Conservation (phyloP, 352 stramenopile species). For the Globisporangium yorkense region DNA sequence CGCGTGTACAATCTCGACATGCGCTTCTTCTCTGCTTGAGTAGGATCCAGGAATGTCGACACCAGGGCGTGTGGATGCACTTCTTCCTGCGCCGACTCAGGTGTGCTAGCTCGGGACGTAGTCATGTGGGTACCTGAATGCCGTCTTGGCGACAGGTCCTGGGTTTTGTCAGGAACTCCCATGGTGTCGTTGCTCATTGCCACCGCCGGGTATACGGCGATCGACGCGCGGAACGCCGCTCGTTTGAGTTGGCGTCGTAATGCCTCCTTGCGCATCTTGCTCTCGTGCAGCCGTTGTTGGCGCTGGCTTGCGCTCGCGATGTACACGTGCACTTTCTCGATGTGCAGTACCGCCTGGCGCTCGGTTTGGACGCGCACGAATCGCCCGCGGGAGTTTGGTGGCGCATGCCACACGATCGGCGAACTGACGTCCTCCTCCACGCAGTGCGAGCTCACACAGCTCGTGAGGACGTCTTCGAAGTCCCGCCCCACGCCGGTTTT, state of each 20-base stretch:
- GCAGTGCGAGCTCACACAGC: constrained; percentile 36
- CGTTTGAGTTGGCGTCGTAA: constrained; percentile 36
- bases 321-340: constrained; percentile 54
- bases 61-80: constrained; percentile 10
- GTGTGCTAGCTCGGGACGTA: neutral
- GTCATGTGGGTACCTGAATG: neutral
- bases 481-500: constrained; percentile 52
- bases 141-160: neutral
- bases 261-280: constrained; percentile 12
- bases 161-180: neutral
- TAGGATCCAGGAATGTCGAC: constrained; percentile 31
- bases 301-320: constrained; percentile 20
- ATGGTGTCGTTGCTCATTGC: neutral
- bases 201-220: constrained; percentile 21
- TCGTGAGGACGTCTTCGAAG: constrained; percentile 46
- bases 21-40: constrained; percentile 44
- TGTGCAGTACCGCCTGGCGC: constrained; percentile 39
- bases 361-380: constrained; percentile 61
- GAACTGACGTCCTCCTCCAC: constrained; percentile 20
- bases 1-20: constrained; percentile 58
- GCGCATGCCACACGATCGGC: constrained; percentile 38
- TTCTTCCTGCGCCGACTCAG: neutral
- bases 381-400: constrained; percentile 42
- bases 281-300: constrained; percentile 15
- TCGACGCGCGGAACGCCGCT: constrained; percentile 48